Evolutionary conservation across 129 eudicot genomes (phyloP).

Genomic region (Saposhnikovia divaricata): DNA sequence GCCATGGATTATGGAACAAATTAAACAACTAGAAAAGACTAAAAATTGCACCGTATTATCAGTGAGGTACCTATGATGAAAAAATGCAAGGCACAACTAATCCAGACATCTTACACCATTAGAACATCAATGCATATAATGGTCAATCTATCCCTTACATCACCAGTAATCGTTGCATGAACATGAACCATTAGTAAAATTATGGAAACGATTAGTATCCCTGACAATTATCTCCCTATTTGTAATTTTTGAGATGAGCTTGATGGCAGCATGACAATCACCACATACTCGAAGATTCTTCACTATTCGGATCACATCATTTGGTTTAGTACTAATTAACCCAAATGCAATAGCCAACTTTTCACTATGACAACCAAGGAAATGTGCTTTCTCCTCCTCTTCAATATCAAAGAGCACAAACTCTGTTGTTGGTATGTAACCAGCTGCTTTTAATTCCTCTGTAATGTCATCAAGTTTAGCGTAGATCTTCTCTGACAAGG

Average conservation of each 20-base stretch:
- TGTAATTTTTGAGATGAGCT: conserved; percentile 56
- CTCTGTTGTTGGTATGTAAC: conserved; percentile 66
- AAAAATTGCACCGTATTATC: background rate
- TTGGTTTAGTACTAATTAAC: conserved; percentile 38
- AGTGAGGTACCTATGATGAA: background rate
- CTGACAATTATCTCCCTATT: conserved; percentile 69
- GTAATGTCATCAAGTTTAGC: conserved; percentile 51
- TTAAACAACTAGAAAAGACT: background rate
- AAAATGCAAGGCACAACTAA: background rate
- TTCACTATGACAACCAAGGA: conserved; percentile 69
- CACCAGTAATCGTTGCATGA: conserved; percentile 89
- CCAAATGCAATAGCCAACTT: conserved; percentile 89
- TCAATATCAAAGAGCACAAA: conserved; percentile 80
- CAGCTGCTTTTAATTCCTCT: conserved; percentile 41
- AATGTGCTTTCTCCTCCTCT: conserved; percentile 84
- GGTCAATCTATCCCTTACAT: conserved; percentile 7
- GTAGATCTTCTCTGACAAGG: conserved; percentile 55
- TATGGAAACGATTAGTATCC: conserved; percentile 77
- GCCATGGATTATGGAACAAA: background rate
- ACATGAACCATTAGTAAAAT: conserved; percentile 68
- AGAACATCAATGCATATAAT: background rate
- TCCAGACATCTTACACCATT: background rate
- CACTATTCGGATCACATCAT: conserved; percentile 55
- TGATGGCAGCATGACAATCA: conserved; percentile 66
- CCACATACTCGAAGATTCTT: conserved; percentile 79